Evolutionary conservation across 345 rosid species (phyloP).

Genomic region (Mangifera indica): DNA sequence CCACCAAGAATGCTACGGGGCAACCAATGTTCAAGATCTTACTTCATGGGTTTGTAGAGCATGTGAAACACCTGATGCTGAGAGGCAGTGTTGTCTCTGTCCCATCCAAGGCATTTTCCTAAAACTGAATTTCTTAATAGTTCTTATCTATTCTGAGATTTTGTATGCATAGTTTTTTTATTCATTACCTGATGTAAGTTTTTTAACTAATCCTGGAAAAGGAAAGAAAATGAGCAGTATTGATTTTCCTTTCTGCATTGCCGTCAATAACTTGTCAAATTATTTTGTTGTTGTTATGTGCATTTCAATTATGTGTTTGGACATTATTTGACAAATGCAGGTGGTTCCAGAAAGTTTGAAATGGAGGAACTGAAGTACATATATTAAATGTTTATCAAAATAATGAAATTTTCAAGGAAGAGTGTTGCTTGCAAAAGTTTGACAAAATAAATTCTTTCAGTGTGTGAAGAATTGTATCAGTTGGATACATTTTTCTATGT

Average conservation of each 20-base stretch:
- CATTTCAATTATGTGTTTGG: background rate
- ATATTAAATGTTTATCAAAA: no score
- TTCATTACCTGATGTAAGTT: background rate
- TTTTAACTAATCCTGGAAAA: background rate
- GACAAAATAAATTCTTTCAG: no score
- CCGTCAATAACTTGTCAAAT: background rate
- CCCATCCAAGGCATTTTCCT: constrained; percentile 76
- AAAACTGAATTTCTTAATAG: constrained; percentile 3
- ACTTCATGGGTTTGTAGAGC: constrained; percentile 97
- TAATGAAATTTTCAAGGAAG: no score
- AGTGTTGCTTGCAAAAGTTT: no score
- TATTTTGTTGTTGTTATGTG: background rate
- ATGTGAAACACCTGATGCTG: constrained; percentile 80
- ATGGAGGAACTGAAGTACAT: no score
- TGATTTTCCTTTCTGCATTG: background rate
- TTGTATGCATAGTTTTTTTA: constrained; percentile 2
- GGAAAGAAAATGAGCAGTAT: background rate
- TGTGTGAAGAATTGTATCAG: no score
- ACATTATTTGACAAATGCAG: background rate
- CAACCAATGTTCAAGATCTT: constrained; percentile 61
- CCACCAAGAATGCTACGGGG: constrained; percentile 98
- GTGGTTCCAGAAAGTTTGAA: no score
- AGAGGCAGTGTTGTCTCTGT: constrained; percentile 93
- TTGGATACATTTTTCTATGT: no score
- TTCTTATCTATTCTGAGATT: constrained; percentile 4